These are phyloP conservation scores for Sanghuangporus baumii DNA, from an alignment of 1,284 basidiomycete genomes.

Conservation along the genomic window DNA sequence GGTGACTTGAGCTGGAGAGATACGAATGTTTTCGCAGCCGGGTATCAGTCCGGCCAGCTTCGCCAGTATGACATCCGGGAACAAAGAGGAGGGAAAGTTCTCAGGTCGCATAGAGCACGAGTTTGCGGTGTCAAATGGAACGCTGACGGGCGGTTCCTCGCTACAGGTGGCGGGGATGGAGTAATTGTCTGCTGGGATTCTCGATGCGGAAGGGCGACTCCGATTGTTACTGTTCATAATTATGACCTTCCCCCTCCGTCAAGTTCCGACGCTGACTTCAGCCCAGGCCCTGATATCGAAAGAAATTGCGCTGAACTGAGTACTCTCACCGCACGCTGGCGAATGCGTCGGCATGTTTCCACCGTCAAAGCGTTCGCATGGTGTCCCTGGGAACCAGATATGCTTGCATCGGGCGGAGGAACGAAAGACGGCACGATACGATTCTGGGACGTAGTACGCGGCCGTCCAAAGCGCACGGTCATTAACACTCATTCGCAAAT, in stretches of 20 bases:
- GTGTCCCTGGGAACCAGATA: conserved; percentile 85
- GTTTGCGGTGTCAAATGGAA: conserved; percentile 17
- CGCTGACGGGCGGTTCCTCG: conserved; percentile 11
- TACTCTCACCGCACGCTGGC: conserved; percentile 3
- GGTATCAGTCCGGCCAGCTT: conserved; percentile 12
- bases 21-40: conserved; percentile 15
- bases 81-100: not conserved
- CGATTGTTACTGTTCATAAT: not conserved
- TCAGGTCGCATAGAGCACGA: conserved; percentile 11
- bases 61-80: conserved; percentile 16
- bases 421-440: conserved; percentile 16
- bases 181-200: conserved; percentile 14
- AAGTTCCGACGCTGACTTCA: not conserved
- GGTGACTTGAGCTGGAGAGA: conserved; percentile 16
- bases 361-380: conserved; percentile 73
- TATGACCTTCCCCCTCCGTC: not conserved
- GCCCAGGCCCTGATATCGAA: not conserved
- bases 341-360: conserved; percentile 8
- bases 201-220: not conserved
- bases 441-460: conserved; percentile 13
- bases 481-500: conserved; percentile 14
- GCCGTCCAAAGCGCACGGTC: not conserved
- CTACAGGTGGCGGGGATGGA: conserved; percentile 14
- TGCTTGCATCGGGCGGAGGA: conserved; percentile 78
- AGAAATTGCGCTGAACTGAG: not conserved